Conservation (phyloP, 352 stramenopile species). For the Pythium guiyangense region DNA sequence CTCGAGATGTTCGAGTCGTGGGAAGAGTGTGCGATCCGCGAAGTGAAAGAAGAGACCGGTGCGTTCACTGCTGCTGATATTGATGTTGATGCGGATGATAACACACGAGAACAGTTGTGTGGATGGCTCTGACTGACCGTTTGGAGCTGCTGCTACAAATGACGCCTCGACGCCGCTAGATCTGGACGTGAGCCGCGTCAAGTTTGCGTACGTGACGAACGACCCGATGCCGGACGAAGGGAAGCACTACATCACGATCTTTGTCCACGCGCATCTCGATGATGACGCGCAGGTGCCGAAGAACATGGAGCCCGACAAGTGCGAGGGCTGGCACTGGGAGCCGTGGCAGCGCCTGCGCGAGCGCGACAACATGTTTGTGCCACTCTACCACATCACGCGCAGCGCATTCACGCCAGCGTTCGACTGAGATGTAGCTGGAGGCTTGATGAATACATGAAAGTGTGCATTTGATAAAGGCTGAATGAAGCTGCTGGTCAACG, state of each 20-base stretch:
- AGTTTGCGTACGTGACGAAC: conserved; percentile 76
- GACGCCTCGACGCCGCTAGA: conserved; percentile 24
- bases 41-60: conserved; percentile 84
- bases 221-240: conserved; percentile 75
- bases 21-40: conserved; percentile 70
- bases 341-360: conserved; percentile 41
- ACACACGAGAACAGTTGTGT: too few relatives aligned
- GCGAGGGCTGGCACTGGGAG: conserved; percentile 71
- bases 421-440: neutral
- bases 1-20: conserved; percentile 83
- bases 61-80: conserved; percentile 1
- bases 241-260: conserved; percentile 87
- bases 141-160: conserved; percentile 7
- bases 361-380: conserved; percentile 72
- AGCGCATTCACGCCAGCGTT: conserved; percentile 43
- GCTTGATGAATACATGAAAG: too few relatives aligned
- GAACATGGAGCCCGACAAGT: conserved; percentile 86
- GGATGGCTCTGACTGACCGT: neutral
- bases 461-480: too few relatives aligned
- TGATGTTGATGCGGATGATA: neutral
- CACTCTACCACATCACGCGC: conserved; percentile 59
- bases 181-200: conserved; percentile 44
- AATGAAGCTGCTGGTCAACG: conserved; percentile 10
- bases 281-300: conserved; percentile 35
- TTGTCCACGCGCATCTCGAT: conserved; percentile 67